A percentile compares a stretch with the other conserved stretches of the same genome.
Evolutionary conservation across 257 asterid species (phyloP).

Genomic region (Apocynum venetum): DNA sequence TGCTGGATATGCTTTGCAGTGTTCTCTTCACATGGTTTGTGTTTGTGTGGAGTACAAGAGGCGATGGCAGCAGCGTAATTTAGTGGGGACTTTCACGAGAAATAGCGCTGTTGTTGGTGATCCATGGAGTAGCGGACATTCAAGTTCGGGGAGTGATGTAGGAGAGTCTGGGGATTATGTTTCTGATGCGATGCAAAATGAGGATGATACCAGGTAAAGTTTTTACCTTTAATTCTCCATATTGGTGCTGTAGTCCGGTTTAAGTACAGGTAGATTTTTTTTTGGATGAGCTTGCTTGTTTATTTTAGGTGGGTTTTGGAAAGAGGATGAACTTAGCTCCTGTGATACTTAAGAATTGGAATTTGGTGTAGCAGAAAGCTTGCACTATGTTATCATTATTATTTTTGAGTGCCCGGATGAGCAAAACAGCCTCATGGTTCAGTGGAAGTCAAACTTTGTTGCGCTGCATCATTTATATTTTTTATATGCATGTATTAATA

Average conservation of each 20-base stretch:
- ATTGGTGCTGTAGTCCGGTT: not conserved
- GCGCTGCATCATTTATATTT: not conserved
- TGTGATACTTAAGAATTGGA: not conserved
- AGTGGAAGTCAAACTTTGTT: not conserved
- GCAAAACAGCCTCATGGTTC: not conserved
- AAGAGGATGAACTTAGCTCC: too few relatives aligned
- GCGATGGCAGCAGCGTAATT: slow-evolving; percentile 40
- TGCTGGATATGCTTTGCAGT: slow-evolving; percentile 42
- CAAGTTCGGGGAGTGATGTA: slow-evolving; percentile 78
- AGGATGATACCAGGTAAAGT: slow-evolving; percentile 66
- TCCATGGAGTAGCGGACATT: slow-evolving; percentile 27
- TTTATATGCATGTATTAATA: not conserved
- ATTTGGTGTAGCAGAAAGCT: not conserved
- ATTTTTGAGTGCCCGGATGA: not conserved
- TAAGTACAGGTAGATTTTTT: not conserved
- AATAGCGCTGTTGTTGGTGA: not conserved
- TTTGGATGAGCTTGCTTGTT: not conserved
- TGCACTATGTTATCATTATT: not conserved
- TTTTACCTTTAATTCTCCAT: not conserved
- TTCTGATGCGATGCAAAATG: slow-evolving; percentile 41
- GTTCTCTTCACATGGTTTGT: slow-evolving; percentile 43
- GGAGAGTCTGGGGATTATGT: slow-evolving; percentile 43
- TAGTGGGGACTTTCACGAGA: slow-evolving; percentile 25
- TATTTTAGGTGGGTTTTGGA: not conserved
- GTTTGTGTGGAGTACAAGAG: slow-evolving; percentile 54